Conservation (phyloP, 2,329 filamentous ascomycete species). For the Verticillium albo-atrum region DNA sequence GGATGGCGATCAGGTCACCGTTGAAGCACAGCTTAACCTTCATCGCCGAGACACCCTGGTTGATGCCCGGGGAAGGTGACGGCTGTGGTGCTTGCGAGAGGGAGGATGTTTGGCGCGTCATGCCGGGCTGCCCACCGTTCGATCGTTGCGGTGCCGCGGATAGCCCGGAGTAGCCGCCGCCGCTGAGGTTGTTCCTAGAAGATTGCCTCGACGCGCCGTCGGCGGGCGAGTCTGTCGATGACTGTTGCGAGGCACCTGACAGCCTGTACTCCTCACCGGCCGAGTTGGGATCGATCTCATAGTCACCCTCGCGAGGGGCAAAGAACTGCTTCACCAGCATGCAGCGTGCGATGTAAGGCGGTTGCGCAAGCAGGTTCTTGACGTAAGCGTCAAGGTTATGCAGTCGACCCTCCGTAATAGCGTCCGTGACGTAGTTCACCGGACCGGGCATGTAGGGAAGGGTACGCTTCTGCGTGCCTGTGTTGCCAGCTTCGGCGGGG, state of each 20-base stretch:
- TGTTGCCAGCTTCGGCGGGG: slow-evolving; percentile 87
- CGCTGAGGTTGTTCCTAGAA: slow-evolving; percentile 60
- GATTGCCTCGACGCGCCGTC: slow-evolving; percentile 60
- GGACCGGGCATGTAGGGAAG: slow-evolving; percentile 97
- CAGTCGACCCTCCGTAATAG: slow-evolving; percentile 87
- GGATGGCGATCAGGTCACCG: slow-evolving; percentile 85
- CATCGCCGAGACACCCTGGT: slow-evolving; percentile 52
- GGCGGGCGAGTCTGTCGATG: slow-evolving; percentile 57
- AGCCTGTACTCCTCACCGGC: slow-evolving; percentile 67
- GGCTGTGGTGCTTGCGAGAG: slow-evolving; percentile 51
- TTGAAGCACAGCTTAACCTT: slow-evolving; percentile 96
- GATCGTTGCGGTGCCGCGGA: slow-evolving; percentile 44
- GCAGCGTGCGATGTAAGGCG: slow-evolving; percentile 78
- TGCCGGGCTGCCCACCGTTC: slow-evolving; percentile 28
- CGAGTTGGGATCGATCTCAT: slow-evolving; percentile 76
- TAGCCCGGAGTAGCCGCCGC: slow-evolving; percentile 47
- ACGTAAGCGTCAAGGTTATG: slow-evolving; percentile 95
- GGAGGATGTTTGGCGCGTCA: slow-evolving; percentile 40
- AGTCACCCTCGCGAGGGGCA: slow-evolving; percentile 82
- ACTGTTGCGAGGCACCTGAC: slow-evolving; percentile 65
- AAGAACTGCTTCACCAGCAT: slow-evolving; percentile 88
- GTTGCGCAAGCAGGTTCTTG: slow-evolving; percentile 81
- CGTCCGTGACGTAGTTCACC: slow-evolving; percentile 96
- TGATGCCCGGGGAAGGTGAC: slow-evolving; percentile 47
- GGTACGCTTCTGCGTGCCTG: slow-evolving; percentile 70